Base-by-base conservation (phyloP, 1,139 yeast species). In the Scheffersomyces titani region DNA sequence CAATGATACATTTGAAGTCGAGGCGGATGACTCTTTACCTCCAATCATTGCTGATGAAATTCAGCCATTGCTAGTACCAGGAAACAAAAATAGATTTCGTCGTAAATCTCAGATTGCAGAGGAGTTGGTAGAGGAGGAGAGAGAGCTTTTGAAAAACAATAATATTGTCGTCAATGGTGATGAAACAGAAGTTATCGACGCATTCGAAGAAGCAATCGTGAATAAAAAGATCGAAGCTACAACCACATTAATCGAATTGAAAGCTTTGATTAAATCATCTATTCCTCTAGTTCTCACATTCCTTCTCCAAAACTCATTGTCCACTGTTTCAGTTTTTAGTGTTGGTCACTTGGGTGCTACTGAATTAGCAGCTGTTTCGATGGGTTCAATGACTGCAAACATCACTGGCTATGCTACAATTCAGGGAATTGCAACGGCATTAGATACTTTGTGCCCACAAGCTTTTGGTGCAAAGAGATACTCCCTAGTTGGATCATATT, bases 381-480 rank as follows among this genome's bases (percentile, higher is more conserved):
- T 84, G 75, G 88, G 88, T n/a, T 79, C 86, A 3, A 84, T 84
- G 88, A 82, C 86, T 13, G 85, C 86, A 3, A 84, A 83, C 60
- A 84, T 84, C 51, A 80, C 87, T 2, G 87, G 87, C 7, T 83
- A 83, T 60, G 84, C 87, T 3, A 78, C 85, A 16, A 84, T 84
- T 55, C 84, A 83, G 56, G 88, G 88, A 52, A 75, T 84, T 46
- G 85, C 97, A 0, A 92, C 97, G 0, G 86, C 96, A 21, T 77
- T 92, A 55, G 98, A 92, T 67, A 92, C 97, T 0, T 75, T 92
- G 48, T 91, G 97, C 65, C 87, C 88, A 1, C 88, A 84, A 65
- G 87, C 87, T 3, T 84, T 82, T 64, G 88, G 88, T 19, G 87
- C 87, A 3, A 75, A 77, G 51, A 81, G 77, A 59, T 81, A 79